These are phyloP conservation scores for Aspergillus vadensis DNA, from an alignment of 2,329 filamentous ascomycete genomes.

Conservation along the genomic window DNA sequence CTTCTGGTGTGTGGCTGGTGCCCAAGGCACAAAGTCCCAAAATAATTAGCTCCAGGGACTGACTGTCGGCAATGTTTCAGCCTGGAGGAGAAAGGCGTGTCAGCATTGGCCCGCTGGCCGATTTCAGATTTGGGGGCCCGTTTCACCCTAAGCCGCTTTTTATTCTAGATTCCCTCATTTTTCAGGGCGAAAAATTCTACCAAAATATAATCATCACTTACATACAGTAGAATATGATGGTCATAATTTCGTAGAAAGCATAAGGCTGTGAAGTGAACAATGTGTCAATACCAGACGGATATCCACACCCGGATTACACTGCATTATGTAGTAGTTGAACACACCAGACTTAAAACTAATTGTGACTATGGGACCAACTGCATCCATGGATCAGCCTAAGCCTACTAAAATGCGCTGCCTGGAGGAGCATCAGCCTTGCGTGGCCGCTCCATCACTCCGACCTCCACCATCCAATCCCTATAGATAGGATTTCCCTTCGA, in stretches of 20 bases:
- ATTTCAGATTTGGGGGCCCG: neutral
- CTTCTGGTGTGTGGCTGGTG: neutral
- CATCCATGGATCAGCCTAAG: neutral
- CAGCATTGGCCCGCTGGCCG: neutral
- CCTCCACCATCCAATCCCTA: neutral
- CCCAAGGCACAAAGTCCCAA: neutral
- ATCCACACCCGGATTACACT: no score
- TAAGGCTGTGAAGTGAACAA: no score
- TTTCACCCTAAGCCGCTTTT: neutral
- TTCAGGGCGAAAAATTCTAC: no score
- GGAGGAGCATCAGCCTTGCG: neutral
- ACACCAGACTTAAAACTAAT: no score
- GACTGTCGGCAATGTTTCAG: neutral
- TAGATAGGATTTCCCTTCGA: neutral
- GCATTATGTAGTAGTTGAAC: no score
- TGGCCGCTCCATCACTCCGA: neutral
- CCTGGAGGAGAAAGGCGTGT: neutral
- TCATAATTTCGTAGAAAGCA: no score
- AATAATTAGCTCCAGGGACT: conserved; percentile 6
- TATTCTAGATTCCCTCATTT: no score
- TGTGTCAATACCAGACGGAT: no score
- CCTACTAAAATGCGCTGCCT: no score
- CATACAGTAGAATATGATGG: no score
- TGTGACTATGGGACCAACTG: no score
- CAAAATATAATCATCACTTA: no score